Base-by-base conservation (phyloP, 1,284 basidiomycete genomes). In the Naganishia sp. region DNA sequence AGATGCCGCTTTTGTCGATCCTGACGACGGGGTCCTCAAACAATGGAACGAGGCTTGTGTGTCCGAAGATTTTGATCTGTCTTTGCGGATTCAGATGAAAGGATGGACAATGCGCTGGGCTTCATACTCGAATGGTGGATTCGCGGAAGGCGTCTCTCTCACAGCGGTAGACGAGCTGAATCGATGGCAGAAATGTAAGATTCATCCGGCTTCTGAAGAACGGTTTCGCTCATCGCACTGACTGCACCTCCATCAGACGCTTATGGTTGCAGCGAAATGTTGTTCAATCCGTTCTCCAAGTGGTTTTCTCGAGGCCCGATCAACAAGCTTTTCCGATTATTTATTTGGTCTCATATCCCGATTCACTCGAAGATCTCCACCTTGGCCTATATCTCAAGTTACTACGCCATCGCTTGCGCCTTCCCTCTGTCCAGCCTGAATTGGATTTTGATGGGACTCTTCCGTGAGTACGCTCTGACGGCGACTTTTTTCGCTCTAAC, bases 61-160 rank as follows among this genome's bases (percentile, higher is more conserved):
- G 1, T 89, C 87, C 2, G 90, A 93, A 73, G 90, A 93, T 75
- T 89, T 90, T 72, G 86, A 90, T 71, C 86, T 88, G 83, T 86
- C 88, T 0, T 76, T 88, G 15, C 83, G 88, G 6, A 79, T 90
- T 43, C 84, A 84, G 74, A 81, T 75, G 32, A 67, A 72, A 71
- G 86, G 88, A 0, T 92, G 90, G 77, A 85, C 82, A 69, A 87
- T 91, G 66, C 87, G 90, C 61, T 93, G 90, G 90, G 88, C 90
- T 6, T 88, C 88, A 0, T 93, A 93, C 76, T 87, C 85, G 0
- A 84, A 89, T 50, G 85, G 89, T 43, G 88, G 84, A 0, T 94
- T 92, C 81, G 87, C 90, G 77, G 91, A 94, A 73, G 91, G 91
- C 71, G 91, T 94, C n/a, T 90, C 88, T 0, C 81, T 94, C 11